Evolutionary conservation across 495 filamentous ascomycete species (phyloP).

Genomic region (Xylaria cubensis): DNA sequence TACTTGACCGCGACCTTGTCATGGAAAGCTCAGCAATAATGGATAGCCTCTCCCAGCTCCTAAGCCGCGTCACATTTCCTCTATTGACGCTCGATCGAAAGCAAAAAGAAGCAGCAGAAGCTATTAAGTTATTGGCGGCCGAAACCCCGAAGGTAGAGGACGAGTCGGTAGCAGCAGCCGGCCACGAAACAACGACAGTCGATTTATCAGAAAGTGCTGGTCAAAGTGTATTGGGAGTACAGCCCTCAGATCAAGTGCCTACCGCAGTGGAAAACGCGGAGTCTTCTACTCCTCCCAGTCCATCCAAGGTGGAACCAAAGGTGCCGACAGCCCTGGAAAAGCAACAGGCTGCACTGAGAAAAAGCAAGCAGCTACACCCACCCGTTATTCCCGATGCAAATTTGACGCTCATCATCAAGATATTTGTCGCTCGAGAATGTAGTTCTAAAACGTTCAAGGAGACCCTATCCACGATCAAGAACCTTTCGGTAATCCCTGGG

Average conservation of each 20-base stretch:
- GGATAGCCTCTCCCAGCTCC: constrained; percentile 85
- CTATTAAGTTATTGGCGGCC: constrained; percentile 61
- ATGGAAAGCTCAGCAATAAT: constrained; percentile 96
- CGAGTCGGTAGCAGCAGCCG: constrained; percentile 21
- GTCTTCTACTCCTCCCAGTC: constrained; percentile 32
- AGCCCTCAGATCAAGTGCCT: constrained; percentile 20
- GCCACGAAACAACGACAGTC: constrained; percentile 31
- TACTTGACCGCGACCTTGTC: constrained; percentile 89
- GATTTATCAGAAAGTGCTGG: constrained; percentile 30
- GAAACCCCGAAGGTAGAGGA: constrained; percentile 44
- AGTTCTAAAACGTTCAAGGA: constrained; percentile 96
- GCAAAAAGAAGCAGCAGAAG: constrained; percentile 72
- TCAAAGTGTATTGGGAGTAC: constrained; percentile 30
- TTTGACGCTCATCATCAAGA: constrained; percentile 90
- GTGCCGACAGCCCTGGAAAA: constrained; percentile 57
- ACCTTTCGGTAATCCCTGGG: constrained; percentile 89
- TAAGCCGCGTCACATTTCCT: constrained; percentile 88
- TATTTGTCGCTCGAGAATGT: constrained; percentile 94
- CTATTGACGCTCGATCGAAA: constrained; percentile 82
- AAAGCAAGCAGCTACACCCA: constrained; percentile 73
- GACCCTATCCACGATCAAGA: constrained; percentile 96
- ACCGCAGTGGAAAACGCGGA: constrained; percentile 35
- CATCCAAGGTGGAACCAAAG: constrained; percentile 43
- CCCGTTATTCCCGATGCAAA: constrained; percentile 90
- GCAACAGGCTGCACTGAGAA: constrained; percentile 68